Evolutionary conservation across 1,139 yeast genomes (phyloP).

Genomic region (Protomyces lactucae-debilis): DNA sequence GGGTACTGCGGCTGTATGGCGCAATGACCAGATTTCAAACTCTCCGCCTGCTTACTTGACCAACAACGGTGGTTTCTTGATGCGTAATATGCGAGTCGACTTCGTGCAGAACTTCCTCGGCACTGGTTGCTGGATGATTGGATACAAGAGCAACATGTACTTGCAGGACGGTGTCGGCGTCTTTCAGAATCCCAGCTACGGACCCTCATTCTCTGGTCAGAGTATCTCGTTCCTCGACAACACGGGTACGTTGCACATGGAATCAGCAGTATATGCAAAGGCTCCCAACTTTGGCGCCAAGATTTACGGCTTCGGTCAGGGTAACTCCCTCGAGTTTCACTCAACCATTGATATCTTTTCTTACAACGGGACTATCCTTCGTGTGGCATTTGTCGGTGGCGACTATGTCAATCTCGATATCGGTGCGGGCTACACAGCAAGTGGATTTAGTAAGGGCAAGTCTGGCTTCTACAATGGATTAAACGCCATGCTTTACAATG

Average conservation of each 20-base stretch:
- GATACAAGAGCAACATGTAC: not conserved
- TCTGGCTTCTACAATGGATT: not conserved
- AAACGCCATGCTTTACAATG: slow-evolving; percentile 4
- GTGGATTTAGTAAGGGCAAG: not conserved
- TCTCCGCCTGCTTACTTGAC: not conserved
- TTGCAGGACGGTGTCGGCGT: slow-evolving; percentile 10
- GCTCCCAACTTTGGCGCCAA: slow-evolving; percentile 3
- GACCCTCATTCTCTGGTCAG: not conserved
- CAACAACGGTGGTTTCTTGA: slow-evolving; percentile 10
- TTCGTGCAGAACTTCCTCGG: slow-evolving; percentile 14
- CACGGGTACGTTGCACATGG: slow-evolving; percentile 7
- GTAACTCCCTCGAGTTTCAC: slow-evolving; percentile 6
- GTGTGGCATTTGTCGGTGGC: not conserved
- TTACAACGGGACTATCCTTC: not conserved
- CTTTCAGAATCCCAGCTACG: not conserved
- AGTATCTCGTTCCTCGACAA: slow-evolving; percentile 2
- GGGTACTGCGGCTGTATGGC: slow-evolving; percentile 9
- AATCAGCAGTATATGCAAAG: slow-evolving; percentile 1
- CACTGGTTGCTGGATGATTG: slow-evolving; percentile 12
- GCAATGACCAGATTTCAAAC: not conserved
- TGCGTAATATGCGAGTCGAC: slow-evolving; percentile 2
- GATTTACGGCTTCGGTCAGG: slow-evolving; percentile 9
- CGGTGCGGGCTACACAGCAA: slow-evolving; percentile 1
- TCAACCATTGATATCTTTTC: not conserved
- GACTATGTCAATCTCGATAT: slow-evolving; percentile 1